Conservation (phyloP, 768 basidiomycete genomes). For the Tulasnella calospora region DNA sequence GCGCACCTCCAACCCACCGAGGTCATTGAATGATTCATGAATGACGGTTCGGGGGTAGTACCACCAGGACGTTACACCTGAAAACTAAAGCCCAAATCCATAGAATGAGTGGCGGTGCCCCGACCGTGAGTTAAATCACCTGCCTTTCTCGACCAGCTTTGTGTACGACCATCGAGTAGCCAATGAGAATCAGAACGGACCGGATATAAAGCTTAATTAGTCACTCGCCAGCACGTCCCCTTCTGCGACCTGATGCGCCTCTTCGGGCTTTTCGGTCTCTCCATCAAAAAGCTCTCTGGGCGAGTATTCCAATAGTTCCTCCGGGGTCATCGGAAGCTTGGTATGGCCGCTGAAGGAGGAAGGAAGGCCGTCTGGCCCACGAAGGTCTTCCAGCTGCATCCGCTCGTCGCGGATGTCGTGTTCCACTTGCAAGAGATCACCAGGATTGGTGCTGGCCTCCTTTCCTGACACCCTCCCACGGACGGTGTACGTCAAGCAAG, state of each 20-base stretch:
- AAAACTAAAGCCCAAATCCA: neutral
- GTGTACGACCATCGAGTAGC: neutral
- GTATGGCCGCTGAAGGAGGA: neutral
- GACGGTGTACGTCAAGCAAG: neutral
- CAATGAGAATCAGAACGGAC: neutral
- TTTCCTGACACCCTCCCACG: neutral
- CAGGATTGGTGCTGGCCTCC: too few relatives aligned
- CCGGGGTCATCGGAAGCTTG: neutral
- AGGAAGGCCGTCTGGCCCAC: neutral
- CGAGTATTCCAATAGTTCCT: neutral
- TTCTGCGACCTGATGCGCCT: neutral
- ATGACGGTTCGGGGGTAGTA: neutral
- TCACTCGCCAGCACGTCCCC: neutral
- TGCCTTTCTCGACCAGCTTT: slow-evolving; percentile 1
- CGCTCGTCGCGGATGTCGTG: neutral
- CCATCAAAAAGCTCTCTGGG: slow-evolving; percentile 2
- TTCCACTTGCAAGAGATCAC: neutral
- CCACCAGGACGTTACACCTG: neutral
- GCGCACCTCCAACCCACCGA: neutral
- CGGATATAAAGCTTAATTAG: neutral
- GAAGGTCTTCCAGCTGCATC: neutral
- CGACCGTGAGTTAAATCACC: neutral
- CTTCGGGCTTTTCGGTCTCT: neutral
- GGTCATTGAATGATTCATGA: neutral
- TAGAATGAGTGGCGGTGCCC: neutral